Percentiles rank a stretch among this genome's conserved stretches.
Evolutionary conservation across 1,284 basidiomycete species (phyloP).

Genomic region (Meira miltonrushii): DNA sequence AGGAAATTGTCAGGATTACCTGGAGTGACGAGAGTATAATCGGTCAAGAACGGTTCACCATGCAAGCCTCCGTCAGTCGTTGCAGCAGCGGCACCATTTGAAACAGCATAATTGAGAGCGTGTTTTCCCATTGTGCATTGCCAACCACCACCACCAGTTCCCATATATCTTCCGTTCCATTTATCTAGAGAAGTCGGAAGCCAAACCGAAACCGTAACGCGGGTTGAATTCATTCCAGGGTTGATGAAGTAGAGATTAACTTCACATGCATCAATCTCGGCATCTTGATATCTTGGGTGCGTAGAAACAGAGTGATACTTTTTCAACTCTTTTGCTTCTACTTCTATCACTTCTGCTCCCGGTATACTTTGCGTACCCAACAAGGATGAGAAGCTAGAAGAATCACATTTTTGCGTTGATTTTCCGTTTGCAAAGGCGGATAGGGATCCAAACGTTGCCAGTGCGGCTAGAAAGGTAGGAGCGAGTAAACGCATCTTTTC

Average conservation of each 20-base stretch:
- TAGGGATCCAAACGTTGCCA: no score
- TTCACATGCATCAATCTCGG: background rate
- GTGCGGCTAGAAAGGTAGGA: no score
- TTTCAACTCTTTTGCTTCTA: background rate
- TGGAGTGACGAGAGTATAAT: background rate
- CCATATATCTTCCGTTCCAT: constrained; percentile 1
- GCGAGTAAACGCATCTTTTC: no score
- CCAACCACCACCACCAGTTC: constrained; percentile 1
- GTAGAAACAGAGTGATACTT: no score
- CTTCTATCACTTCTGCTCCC: background rate
- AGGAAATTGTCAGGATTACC: background rate
- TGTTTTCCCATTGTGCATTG: background rate
- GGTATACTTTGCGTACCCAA: no score
- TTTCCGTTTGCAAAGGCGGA: no score
- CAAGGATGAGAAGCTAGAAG: no score
- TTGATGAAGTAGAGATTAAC: background rate
- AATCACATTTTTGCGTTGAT: no score
- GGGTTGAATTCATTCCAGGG: background rate
- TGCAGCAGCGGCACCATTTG: background rate
- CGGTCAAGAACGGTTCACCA: background rate
- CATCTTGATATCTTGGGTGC: no score
- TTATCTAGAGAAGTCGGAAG: background rate
- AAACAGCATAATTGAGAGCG: background rate
- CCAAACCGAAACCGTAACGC: background rate
- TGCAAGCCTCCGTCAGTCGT: background rate